Base-by-base conservation (phyloP, 371 early-diverging fungal species). In the Lichtheimia ornata region DNA sequence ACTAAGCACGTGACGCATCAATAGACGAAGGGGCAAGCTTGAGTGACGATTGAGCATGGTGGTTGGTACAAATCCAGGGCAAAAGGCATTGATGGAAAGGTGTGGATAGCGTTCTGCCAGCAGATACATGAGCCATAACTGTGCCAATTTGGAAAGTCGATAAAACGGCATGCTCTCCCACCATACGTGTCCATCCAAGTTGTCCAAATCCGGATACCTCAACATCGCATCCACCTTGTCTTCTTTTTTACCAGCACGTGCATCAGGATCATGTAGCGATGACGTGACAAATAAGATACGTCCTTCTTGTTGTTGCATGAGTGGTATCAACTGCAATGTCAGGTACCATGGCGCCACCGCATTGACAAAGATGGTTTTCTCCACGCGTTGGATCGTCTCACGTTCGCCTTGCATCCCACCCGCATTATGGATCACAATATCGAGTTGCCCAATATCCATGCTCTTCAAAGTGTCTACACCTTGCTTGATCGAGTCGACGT, bases 41-140 rank as follows among this genome's bases (percentile, higher is more conserved):
- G 72, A 64, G 17, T 70, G 51, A 9, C 78, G 73, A 25, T 61
- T 59, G n/a, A 78, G 60, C 14, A 44, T 62, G 11, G 78, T 78
- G 1, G 71, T 62, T 22, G 78, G 78, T 9, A 78, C 78, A 69
- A 78, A 78, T 25, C 78, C 78, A 9, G 78, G 78, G 35, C 75
- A 78, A 22, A 78, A 65, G 0, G 67, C 65, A 20, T 56, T 28
- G 0, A 69, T 57, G n/a, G 64, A 40, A 5, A 70, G 30, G 4
- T 59, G 28, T 14, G 66, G 63, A 13, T 25, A 50, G 22, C 27
- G 51, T 17, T 65, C 30, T 7, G 61, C 59, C 40, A 78, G 41
- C 6, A 53, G 30, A 25, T 57, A 69, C 2, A 64, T 56, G 12
- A 73, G 43, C 58, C 28, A 76, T 17, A 35, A 55, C 52, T 56